These are phyloP conservation scores for Besnoitia besnoiti DNA, from an alignment of 169 alveolate genomes.

Conservation along the genomic window DNA sequence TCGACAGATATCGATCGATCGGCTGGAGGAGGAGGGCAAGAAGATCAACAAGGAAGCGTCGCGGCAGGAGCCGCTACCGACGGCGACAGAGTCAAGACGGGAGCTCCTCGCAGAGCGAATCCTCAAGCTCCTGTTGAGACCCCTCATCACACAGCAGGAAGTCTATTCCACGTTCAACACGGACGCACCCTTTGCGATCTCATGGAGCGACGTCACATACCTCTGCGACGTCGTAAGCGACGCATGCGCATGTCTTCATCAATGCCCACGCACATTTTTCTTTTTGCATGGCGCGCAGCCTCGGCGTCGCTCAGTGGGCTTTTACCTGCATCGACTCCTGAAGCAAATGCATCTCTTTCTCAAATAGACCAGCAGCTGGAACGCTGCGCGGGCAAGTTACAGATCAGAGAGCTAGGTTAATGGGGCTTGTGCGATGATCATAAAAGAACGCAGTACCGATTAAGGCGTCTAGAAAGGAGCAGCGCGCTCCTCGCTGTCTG, in stretches of 20 bases:
- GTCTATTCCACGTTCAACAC: not conserved
- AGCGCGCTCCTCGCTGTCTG: too few species aligned
- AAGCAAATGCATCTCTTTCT: too few species aligned
- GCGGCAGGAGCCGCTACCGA: not conserved
- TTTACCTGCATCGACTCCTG: too few species aligned
- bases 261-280: not conserved
- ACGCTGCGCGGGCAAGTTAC: too few species aligned
- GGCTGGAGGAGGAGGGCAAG: constrained; percentile 89
- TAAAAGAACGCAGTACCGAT: too few species aligned
- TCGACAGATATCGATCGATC: constrained; percentile 85
- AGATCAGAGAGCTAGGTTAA: too few species aligned
- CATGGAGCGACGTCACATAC: constrained; percentile 42
- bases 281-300: too few species aligned
- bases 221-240: constrained; percentile 30
- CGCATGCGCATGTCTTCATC: not conserved
- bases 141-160: constrained; percentile 45
- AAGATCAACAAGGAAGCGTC: constrained; percentile 83
- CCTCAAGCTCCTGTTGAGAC: constrained; percentile 41
- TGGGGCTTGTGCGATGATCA: too few species aligned
- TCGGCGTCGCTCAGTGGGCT: too few species aligned
- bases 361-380: too few species aligned
- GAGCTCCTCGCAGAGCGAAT: constrained; percentile 22
- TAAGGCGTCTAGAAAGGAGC: too few species aligned
- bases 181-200: constrained; percentile 41
- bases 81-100: not conserved